A percentile compares a stretch with the other conserved stretches of the same genome.
These are phyloP conservation scores for Tricholoma hemisulphureum DNA, from an alignment of 768 basidiomycete species.

Conservation along the genomic window DNA sequence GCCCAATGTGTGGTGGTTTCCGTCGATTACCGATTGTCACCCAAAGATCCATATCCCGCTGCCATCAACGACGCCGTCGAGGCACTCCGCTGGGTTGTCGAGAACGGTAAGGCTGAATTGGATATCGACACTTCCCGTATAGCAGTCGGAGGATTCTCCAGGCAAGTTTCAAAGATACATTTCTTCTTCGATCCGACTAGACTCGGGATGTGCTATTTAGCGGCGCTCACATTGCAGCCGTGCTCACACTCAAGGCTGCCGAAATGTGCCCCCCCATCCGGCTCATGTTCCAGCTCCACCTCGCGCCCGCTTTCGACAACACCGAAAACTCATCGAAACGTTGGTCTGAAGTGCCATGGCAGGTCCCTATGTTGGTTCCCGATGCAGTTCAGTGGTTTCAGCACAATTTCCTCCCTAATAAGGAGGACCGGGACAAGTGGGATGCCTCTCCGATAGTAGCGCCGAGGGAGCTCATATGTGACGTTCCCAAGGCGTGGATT, in stretches of 20 bases:
- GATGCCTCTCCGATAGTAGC: conserved; percentile 67
- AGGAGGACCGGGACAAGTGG: conserved; percentile 65
- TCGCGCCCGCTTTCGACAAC: too few species aligned
- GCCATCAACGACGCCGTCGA: conserved; percentile 68
- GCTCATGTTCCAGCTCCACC: too few species aligned
- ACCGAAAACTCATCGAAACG: background rate
- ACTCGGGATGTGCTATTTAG: too few species aligned
- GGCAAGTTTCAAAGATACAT: too few species aligned
- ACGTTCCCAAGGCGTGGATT: conserved; percentile 58
- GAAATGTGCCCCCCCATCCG: too few species aligned
- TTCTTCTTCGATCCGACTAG: too few species aligned
- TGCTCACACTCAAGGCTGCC: too few species aligned
- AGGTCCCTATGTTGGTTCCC: background rate
- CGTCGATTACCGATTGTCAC: conserved; percentile 68
- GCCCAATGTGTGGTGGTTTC: conserved; percentile 59
- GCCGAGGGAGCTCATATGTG: conserved; percentile 48
- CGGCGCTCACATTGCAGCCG: too few species aligned
- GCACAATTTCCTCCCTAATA: conserved; percentile 60
- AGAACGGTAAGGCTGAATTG: conserved; percentile 45
- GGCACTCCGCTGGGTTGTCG: conserved; percentile 56
- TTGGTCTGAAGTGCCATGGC: background rate
- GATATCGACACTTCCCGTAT: conserved; percentile 47
- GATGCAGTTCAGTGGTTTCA: conserved; percentile 51
- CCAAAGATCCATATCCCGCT: conserved; percentile 65
- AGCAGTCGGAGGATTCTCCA: conserved; percentile 69